Evolutionary conservation across 2,329 filamentous ascomycete species (phyloP), one percentile per base, ranked within the genome.

Genomic region (Dactylellina cionopaga): DNA sequence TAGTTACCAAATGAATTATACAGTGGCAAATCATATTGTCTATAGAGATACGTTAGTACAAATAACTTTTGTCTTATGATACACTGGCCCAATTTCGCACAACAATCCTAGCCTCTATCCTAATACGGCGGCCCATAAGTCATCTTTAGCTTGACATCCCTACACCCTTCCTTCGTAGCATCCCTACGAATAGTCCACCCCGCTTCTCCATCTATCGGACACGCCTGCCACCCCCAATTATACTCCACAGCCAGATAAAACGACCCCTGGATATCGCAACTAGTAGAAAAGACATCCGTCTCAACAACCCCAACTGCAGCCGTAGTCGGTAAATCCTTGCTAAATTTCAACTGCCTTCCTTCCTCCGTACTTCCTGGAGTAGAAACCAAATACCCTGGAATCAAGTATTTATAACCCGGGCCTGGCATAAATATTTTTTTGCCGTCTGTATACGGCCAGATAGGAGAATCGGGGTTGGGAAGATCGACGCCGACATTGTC

Each of bases 141-240:
- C 68, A 72, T 72, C 52, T 24, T 72, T 52, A 72, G 47, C 44
- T 55, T 65, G 29, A 72, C 68, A 54, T 65, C 59, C 29, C 59
- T 58, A 55, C 68, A 72, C 1, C 35, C 59, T 17, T 39, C 52
- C 68, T 31, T 49, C 27, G 4, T 41, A 13, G 66, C 17, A 11
- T 41, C 52, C 39, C 33, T 33, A 51, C 60, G 59, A 49, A 72
- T 58, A n/a, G 68, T 60, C 59, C 59, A 72, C 19, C 51, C 51
- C 7, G 15, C 27, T 11, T 41, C 35, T 9, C 13, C 44, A 41
- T 6, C 51, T 31, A 27, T 43, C 22, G 52, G 68, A 56, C 68
- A 72, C 9, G 43, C 68, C 24, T 65, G 55, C 68, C 59, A 72
- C 22, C 31, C 7, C 68, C 68, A 72, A 59, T 60, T 51, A 15